Conservation (phyloP, 495 filamentous ascomycete species). For the Aspergillus coremiiformis region DNA sequence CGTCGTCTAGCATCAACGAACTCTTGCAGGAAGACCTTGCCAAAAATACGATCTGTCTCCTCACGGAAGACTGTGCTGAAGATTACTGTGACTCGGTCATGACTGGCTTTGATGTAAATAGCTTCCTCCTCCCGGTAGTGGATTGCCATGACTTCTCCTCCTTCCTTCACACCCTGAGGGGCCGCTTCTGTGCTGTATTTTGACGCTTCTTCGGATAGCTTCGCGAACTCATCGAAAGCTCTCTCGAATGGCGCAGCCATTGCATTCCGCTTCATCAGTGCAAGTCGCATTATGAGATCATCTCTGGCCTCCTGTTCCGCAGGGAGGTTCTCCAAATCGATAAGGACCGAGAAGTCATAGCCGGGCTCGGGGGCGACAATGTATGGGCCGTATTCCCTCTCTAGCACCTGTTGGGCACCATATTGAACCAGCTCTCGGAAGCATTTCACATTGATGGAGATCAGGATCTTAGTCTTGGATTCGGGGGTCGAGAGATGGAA, state of each 20-base stretch:
- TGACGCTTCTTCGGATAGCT: slow-evolving; percentile 78
- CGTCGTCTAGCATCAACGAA: slow-evolving; percentile 93
- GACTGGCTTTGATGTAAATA: slow-evolving; percentile 97
- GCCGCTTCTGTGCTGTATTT: slow-evolving; percentile 86
- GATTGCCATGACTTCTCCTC: slow-evolving; percentile 89
- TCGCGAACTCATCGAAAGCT: slow-evolving; percentile 86
- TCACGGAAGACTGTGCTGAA: slow-evolving; percentile 98
- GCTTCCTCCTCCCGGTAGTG: slow-evolving; percentile 98
- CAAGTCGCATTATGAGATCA: slow-evolving; percentile 75
- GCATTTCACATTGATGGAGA: slow-evolving; percentile 91
- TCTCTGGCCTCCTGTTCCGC: slow-evolving; percentile 71
- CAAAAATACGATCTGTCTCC: slow-evolving; percentile 94
- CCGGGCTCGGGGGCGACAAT: slow-evolving; percentile 80
- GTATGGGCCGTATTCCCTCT: slow-evolving; percentile 89
- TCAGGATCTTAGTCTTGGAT: slow-evolving; percentile 80
- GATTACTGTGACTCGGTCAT: slow-evolving; percentile 95
- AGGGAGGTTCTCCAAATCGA: slow-evolving; percentile 84
- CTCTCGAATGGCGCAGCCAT: slow-evolving; percentile 98
- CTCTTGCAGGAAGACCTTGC: slow-evolving; percentile 91
- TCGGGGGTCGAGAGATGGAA: slow-evolving; percentile 97
- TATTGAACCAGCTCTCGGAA: slow-evolving; percentile 87
- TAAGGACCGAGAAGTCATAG: slow-evolving; percentile 86
- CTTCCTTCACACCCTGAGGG: slow-evolving; percentile 78
- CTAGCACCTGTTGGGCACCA: slow-evolving; percentile 82
- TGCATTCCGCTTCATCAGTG: slow-evolving; percentile 88